These are phyloP conservation scores for Mycena belliarum DNA, from an alignment of 768 basidiomycete genomes.

Conservation along the genomic window DNA sequence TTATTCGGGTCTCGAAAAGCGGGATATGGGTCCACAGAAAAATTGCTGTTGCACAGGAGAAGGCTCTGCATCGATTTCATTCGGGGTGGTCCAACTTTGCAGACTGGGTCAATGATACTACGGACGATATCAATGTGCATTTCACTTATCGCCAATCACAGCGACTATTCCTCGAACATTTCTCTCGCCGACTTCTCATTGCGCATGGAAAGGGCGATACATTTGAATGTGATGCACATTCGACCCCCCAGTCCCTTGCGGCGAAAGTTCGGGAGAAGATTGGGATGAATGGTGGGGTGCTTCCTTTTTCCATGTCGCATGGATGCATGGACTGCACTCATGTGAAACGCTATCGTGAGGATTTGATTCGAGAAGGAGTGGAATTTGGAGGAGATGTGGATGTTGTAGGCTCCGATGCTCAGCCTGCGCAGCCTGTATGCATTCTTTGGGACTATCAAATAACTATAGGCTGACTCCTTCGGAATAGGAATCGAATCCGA, in stretches of 20 bases:
- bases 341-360: constrained; percentile 3
- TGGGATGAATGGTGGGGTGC: constrained; percentile 21
- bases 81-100: constrained; percentile 34
- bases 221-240: constrained; percentile 20
- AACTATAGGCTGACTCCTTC: not conserved
- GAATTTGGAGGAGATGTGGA: not conserved
- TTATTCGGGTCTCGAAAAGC: constrained; percentile 27
- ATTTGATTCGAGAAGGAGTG: not conserved
- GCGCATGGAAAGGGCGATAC: constrained; percentile 22
- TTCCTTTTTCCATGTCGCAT: not conserved
- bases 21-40: constrained; percentile 28
- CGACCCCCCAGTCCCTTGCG: constrained; percentile 10
- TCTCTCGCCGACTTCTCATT: constrained; percentile 23
- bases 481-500: not conserved
- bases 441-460: no score
- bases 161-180: constrained; percentile 15
- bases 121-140: not conserved
- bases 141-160: constrained; percentile 28
- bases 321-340: constrained; percentile 13
- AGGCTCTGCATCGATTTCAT: constrained; percentile 25
- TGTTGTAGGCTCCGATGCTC: constrained; percentile 17
- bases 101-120: constrained; percentile 27
- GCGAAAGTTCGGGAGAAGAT: constrained; percentile 12
- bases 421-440: no score
- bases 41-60: constrained; percentile 28